A percentile compares a stretch with the other conserved stretches of the same genome.
Conservation (phyloP, 1,284 basidiomycete genomes). For the Veloporphyrellus conicus region DNA sequence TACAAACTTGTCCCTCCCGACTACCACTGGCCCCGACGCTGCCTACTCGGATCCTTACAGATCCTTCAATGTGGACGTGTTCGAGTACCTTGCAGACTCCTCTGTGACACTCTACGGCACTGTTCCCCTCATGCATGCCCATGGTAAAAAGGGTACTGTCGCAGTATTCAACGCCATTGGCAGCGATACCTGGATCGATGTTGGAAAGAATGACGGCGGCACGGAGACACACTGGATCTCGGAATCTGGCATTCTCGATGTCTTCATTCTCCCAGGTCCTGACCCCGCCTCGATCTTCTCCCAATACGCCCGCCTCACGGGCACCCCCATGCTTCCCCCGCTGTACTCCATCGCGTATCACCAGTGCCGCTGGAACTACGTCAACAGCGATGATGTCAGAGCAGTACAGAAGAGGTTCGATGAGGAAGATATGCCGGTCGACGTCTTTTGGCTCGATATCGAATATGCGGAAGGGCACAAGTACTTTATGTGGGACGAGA, state of each 20-base stretch:
- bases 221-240: slow-evolving; percentile 94
- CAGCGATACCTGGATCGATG: slow-evolving; percentile 95
- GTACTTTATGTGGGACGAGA: slow-evolving; percentile 96
- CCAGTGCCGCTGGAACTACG: slow-evolving; percentile 98
- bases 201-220: slow-evolving; percentile 47
- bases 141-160: slow-evolving; percentile 79
- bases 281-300: slow-evolving; percentile 76
- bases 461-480: slow-evolving; percentile 93
- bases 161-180: slow-evolving; percentile 88
- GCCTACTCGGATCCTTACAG: slow-evolving; percentile 89
- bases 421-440: slow-evolving; percentile 90
- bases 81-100: slow-evolving; percentile 91
- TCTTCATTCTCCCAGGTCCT: slow-evolving; percentile 91
- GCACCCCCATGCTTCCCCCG: slow-evolving; percentile 82
- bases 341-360: slow-evolving; percentile 94
- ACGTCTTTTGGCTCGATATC: slow-evolving; percentile 98
- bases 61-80: slow-evolving; percentile 94
- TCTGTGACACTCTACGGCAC: slow-evolving; percentile 90
- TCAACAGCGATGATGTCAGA: slow-evolving; percentile 85
- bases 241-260: slow-evolving; percentile 92
- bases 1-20: slow-evolving; percentile 82
- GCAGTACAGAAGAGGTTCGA: slow-evolving; percentile 88
- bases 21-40: slow-evolving; percentile 68
- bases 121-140: slow-evolving; percentile 92
- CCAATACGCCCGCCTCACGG: slow-evolving; percentile 84